These are phyloP conservation scores for Meyerozyma sp. DNA, from an alignment of 1,139 yeast species.

Conservation along the genomic window DNA sequence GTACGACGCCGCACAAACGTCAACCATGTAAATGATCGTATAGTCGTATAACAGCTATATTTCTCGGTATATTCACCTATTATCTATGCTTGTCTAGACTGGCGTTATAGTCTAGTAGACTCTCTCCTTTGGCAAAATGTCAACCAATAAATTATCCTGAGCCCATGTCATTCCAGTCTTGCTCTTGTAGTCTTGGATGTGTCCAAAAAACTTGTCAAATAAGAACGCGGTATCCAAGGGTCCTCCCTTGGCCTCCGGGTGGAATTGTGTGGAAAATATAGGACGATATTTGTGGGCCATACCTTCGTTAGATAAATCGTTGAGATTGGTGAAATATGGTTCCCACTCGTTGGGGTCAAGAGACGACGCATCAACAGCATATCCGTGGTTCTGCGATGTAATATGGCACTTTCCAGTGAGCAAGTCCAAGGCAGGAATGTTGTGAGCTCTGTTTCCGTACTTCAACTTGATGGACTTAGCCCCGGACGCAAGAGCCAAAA, in stretches of 20 bases:
- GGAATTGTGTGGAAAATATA: conserved; percentile 94
- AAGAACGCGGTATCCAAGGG: conserved; percentile 88
- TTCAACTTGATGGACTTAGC: conserved; percentile 89
- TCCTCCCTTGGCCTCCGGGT: conserved; percentile 99
- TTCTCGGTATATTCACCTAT: not conserved
- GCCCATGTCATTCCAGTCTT: conserved; percentile 40
- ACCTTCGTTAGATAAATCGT: conserved; percentile 95
- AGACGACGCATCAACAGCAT: conserved; percentile 84
- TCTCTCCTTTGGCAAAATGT: conserved; percentile 81
- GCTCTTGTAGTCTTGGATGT: conserved; percentile 55
- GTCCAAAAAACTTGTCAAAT: conserved; percentile 81
- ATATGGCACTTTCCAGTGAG: conserved; percentile 91
- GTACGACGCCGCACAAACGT: not conserved
- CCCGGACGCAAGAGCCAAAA: conserved; percentile 90
- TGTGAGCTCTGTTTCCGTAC: conserved; percentile 98
- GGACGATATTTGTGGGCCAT: conserved; percentile 86
- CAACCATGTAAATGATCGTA: not conserved
- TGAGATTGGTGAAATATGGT: conserved; percentile 80
- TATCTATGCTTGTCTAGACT: conserved; percentile 1
- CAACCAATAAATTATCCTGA: conserved; percentile 55
- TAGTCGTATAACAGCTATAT: not conserved
- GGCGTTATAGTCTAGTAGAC: conserved; percentile 31
- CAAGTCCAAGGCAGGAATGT: conserved; percentile 90
- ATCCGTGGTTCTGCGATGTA: conserved; percentile 97
- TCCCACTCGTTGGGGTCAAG: conserved; percentile 73